Evolutionary conservation across 31 red algal species (phyloP).

Genomic region (Bonnemaisonia californica): DNA sequence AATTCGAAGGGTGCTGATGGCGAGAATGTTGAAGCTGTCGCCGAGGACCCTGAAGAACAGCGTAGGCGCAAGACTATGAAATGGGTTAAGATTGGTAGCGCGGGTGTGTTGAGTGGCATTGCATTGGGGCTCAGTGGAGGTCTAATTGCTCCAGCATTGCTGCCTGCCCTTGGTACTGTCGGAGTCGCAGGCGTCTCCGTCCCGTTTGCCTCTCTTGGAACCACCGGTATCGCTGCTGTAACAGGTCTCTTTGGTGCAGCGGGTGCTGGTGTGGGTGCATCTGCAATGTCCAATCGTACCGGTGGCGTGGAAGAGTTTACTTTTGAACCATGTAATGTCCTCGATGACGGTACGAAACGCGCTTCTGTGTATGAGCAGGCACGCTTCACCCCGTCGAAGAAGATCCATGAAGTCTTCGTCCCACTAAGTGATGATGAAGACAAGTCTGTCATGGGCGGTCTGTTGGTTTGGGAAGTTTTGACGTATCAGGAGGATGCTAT

Average conservation of each 20-base stretch:
- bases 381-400: conserved; percentile 25
- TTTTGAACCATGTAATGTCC: conserved; percentile 47
- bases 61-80: conserved; percentile 35
- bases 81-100: conserved; percentile 69
- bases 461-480: conserved; percentile 69
- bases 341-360: conserved; percentile 21
- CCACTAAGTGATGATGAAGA: conserved; percentile 15
- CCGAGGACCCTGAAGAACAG: conserved; percentile 28
- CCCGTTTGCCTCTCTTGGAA: conserved; percentile 54
- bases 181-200: conserved; percentile 55
- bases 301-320: conserved; percentile 64
- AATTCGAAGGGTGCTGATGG: conserved; percentile 41
- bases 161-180: conserved; percentile 61
- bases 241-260: conserved; percentile 65
- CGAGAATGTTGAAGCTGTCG: conserved; percentile 52
- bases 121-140: conserved; percentile 60
- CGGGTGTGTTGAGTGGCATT: conserved; percentile 43
- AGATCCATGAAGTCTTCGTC: conserved; percentile 49
- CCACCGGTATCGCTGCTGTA: conserved; percentile 59
- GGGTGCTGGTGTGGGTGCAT: conserved; percentile 70
- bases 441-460: conserved; percentile 29
- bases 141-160: conserved; percentile 61
- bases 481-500: conserved; percentile 60
- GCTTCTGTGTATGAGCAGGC: conserved; percentile 25
- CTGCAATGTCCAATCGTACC: conserved; percentile 58